These are phyloP conservation scores for Psilocybe tampanensis DNA, from an alignment of 768 basidiomycete genomes.

Conservation along the genomic window DNA sequence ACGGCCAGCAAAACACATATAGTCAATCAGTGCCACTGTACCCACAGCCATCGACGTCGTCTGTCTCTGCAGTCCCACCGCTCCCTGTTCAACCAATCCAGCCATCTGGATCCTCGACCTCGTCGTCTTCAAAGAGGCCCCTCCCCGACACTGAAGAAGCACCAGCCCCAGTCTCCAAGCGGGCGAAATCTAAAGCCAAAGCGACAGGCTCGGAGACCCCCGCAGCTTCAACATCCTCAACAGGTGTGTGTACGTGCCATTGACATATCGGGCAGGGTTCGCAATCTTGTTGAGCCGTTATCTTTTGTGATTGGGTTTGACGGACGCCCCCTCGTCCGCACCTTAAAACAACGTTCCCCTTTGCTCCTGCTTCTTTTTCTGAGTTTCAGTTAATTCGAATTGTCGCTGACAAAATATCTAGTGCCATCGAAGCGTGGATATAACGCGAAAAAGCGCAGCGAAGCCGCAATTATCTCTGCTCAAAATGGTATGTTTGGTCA, in stretches of 20 bases:
- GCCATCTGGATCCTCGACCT: conserved; percentile 6
- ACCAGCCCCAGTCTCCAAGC: conserved; percentile 34
- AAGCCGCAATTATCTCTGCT: conserved; percentile 65
- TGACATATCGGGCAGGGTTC: conserved; percentile 8
- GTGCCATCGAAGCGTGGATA: conserved; percentile 65
- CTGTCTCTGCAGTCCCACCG: conserved; percentile 1
- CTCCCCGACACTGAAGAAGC: conserved; percentile 40
- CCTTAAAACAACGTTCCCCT: conserved; percentile 13
- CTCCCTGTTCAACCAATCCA: conserved; percentile 5
- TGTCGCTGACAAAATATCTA: conserved; percentile 17
- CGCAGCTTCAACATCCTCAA: conserved; percentile 12
- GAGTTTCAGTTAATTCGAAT: neutral
- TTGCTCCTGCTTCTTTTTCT: conserved; percentile 5
- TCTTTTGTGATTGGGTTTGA: neutral
- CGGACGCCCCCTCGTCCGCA: neutral
- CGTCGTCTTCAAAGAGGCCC: conserved; percentile 31
- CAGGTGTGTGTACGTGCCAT: conserved; percentile 23
- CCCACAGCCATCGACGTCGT: conserved; percentile 14
- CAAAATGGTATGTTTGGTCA: conserved; percentile 54
- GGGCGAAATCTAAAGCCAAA: conserved; percentile 47
- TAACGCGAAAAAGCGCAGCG: conserved; percentile 72
- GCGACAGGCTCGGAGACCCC: conserved; percentile 30
- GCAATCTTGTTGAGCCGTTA: conserved; percentile 6
- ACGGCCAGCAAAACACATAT: conserved; percentile 28
- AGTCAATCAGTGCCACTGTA: conserved; percentile 12